Evolutionary conservation across 768 basidiomycete species (phyloP).

Genomic region (Russula compacta): DNA sequence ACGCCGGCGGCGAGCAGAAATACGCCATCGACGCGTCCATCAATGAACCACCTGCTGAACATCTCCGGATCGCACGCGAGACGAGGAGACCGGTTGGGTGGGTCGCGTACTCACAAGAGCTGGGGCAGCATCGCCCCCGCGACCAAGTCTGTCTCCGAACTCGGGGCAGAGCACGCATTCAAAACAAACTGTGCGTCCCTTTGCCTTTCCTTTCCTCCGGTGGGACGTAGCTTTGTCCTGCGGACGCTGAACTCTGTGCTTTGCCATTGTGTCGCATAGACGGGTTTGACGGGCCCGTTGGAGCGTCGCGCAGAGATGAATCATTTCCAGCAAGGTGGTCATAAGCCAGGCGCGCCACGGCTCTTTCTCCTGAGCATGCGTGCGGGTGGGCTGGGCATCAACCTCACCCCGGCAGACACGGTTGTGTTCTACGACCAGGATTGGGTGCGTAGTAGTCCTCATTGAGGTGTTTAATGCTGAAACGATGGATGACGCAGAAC

Average conservation of each 20-base stretch:
- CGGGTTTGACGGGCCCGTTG: background rate
- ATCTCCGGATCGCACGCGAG: background rate
- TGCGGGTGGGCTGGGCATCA: conserved; percentile 74
- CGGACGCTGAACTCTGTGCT: too few species aligned
- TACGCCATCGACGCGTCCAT: conserved; percentile 11
- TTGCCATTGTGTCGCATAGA: too few species aligned
- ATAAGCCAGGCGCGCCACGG: conserved; percentile 39
- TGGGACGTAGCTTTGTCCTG: too few species aligned
- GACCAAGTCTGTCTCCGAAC: too few species aligned
- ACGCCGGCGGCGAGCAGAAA: conserved; percentile 8
- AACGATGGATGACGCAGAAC: conserved; percentile 41
- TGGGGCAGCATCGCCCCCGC: too few species aligned
- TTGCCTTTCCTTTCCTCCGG: too few species aligned
- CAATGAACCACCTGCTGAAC: conserved; percentile 5
- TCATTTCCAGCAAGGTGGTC: too few species aligned
- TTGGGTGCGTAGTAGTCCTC: conserved; percentile 40
- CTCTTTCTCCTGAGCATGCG: conserved; percentile 78
- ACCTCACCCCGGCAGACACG: conserved; percentile 74
- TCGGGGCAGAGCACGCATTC: too few species aligned
- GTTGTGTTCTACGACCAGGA: conserved; percentile 92
- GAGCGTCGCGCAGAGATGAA: too few species aligned
- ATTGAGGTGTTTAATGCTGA: background rate
- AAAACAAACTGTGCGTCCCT: too few species aligned
- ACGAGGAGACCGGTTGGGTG: too few species aligned
- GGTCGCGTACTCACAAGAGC: too few species aligned